Evolutionary conservation across 148 eudicot genomes (phyloP), one percentile per base, ranked within the genome.

Genomic region (Beta vulgaris): DNA sequence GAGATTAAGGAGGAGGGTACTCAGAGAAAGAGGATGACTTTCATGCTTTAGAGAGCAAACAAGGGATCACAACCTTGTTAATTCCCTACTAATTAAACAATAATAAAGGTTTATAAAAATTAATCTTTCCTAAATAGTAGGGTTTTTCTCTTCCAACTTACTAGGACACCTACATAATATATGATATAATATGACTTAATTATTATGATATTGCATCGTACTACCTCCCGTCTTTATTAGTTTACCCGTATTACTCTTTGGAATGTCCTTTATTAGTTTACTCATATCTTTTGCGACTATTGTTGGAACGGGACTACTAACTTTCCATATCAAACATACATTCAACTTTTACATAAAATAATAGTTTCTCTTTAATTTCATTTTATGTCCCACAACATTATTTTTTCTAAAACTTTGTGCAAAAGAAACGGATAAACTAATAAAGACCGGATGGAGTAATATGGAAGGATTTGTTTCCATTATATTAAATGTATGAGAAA

Each of bases 11-110:
- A 64, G 64, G 75, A 51, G 29, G 39, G 72, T 13, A 69, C 10
- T 74, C 82, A 80, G 80, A 69, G 73, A 81, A 68, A 81, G 80
- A 76, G 77, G 55, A 32, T 77, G 77, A 81, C 44, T 57, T 15
- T 48, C 73, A 48, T 76, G 78, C 76, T 78, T 73, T 71, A 48
- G 54, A 60, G 78, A 77, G 82, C 79, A 51, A 62, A 81, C 79
- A 75, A 77, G 63, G 67, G 53, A 55, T 40, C 75, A 73, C 76
- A 78, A 74, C 35, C 75, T 72, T 69, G 68, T 72, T 53, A 42
- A 25, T 75, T 25, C 78, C 64, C 66, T 23, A 69, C 51, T 73
- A 31, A 32, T 43, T 66, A 57, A 64, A 69, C 65, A 53, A 70
- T 51, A 15, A 31, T 31, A 21, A 14, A 4, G 11, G 23, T 62